Percentiles rank a stretch among this genome's conserved stretches.
Evolutionary conservation across 2,329 filamentous ascomycete species (phyloP).

Genomic region (Colletotrichum endophyticum): DNA sequence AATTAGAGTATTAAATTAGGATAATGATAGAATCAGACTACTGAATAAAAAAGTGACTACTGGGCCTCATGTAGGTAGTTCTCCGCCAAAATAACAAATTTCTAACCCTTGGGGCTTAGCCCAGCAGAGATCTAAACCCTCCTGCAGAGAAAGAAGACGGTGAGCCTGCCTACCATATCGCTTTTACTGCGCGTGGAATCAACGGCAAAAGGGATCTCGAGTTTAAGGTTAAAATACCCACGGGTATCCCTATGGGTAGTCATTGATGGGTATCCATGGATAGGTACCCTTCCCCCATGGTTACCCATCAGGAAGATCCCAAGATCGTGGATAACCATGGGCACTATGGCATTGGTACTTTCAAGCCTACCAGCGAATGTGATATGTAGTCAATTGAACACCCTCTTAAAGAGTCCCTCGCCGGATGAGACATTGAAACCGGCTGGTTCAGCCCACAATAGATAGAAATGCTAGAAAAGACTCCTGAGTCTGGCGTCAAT

Average conservation of each 20-base stretch:
- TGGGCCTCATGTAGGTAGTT: not conserved
- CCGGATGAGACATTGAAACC: not conserved
- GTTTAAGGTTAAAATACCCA: not conserved
- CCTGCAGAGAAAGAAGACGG: not conserved
- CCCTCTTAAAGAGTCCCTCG: not conserved
- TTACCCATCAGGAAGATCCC: no score
- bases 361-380: no score
- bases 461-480: not conserved
- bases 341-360: no score
- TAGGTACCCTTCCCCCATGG: no score
- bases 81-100: not conserved
- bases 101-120: not conserved
- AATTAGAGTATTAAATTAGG: no score
- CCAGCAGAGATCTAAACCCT: not conserved
- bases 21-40: not conserved
- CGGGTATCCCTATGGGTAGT: no score
- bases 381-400: not conserved
- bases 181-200: rapidly evolving
- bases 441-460: not conserved
- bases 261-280: no score
- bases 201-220: rapidly evolving
- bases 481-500: not conserved
- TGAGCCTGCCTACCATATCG: not conserved
- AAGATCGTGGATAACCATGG: no score
- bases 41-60: not conserved